Evolutionary conservation across 441 rosid genomes (phyloP).

Genomic region (Viola pubescens): DNA sequence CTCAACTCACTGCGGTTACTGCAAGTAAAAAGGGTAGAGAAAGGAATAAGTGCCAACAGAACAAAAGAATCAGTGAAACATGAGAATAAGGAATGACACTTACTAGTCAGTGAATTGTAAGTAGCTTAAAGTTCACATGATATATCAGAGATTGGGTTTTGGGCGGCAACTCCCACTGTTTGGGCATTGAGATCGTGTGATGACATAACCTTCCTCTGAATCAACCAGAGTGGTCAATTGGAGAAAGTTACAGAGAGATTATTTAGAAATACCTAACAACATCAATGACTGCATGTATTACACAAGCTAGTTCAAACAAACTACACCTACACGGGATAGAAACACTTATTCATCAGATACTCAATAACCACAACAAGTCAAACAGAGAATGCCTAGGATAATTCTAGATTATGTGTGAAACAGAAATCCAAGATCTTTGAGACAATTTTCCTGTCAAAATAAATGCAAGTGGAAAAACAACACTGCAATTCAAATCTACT

Average conservation of each 20-base stretch:
- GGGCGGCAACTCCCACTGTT: slow-evolving; percentile 34
- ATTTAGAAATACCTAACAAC: slow-evolving; percentile 2
- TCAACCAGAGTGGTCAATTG: slow-evolving; percentile 33
- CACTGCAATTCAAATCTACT: too few relatives aligned
- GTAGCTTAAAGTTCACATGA: slow-evolving; percentile 28
- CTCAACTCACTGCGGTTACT: slow-evolving; percentile 5
- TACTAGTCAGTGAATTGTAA: slow-evolving; percentile 24
- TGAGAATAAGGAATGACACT: neutral
- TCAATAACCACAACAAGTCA: too few relatives aligned
- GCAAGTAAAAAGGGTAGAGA: neutral
- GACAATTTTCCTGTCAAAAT: too few relatives aligned
- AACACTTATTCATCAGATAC: too few relatives aligned
- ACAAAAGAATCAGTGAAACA: neutral
- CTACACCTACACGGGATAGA: neutral
- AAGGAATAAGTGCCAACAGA: neutral
- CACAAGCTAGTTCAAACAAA: neutral
- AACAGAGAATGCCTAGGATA: too few relatives aligned
- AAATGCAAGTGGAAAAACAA: too few relatives aligned
- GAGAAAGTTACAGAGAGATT: slow-evolving; percentile 23
- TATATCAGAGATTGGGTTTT: slow-evolving; percentile 37
- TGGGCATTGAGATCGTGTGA: slow-evolving; percentile 38
- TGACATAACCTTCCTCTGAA: slow-evolving; percentile 49
- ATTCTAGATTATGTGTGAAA: too few relatives aligned
- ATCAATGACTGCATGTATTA: neutral
- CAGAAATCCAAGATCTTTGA: too few relatives aligned